phyloP scores from a whole-genome alignment of 352 stramenopile genomes.

The Blastocystis sp. region DNA sequence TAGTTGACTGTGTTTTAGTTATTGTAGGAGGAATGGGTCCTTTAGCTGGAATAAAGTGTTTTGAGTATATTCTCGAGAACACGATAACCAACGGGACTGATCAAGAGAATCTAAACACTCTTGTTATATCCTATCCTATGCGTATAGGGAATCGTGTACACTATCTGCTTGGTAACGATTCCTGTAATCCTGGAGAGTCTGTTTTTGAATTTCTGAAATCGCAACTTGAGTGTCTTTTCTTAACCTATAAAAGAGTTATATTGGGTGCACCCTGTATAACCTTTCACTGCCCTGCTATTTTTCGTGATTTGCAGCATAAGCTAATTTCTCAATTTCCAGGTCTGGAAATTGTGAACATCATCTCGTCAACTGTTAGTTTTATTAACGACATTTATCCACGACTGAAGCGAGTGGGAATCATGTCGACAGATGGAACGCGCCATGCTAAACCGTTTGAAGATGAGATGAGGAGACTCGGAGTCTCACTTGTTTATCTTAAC shows the following conservation, averaged over 20 bases:
- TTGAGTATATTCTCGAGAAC: conserved; percentile 19
- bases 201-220: conserved; percentile 6
- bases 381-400: not conserved
- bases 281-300: conserved; percentile 28
- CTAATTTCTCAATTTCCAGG: not conserved
- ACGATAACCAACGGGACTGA: conserved; percentile 22
- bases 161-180: not conserved
- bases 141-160: not conserved
- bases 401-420: not conserved
- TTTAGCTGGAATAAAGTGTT: conserved; percentile 19
- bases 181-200: conserved; percentile 12
- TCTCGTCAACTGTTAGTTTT: not conserved
- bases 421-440: conserved; percentile 36
- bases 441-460: conserved; percentile 9
- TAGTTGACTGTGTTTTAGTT: conserved; percentile 6
- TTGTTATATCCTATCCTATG: not conserved
- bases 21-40: conserved; percentile 48
- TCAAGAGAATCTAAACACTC: conserved; percentile 24
- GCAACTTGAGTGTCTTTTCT: not conserved
- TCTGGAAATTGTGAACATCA: not conserved
- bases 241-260: not conserved
- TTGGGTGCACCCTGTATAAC: conserved; percentile 27
- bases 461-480: not conserved
- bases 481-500: conserved; percentile 8
- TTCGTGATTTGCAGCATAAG: not conserved